These are phyloP conservation scores for Backusella morwellensis DNA, from an alignment of 192 early-diverging fungal genomes.

Conservation along the genomic window DNA sequence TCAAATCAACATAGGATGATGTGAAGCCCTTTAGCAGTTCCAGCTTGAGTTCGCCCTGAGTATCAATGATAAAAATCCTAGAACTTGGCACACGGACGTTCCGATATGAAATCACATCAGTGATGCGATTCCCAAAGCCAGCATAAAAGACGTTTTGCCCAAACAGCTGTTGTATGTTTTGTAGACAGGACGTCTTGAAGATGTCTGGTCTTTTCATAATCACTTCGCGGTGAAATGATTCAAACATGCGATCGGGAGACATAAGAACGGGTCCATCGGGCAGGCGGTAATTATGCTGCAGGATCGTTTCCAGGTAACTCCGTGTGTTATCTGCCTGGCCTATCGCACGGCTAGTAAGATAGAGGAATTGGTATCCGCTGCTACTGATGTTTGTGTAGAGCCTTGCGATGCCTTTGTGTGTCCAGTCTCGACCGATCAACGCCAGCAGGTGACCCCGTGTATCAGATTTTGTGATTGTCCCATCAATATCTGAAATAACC, in stretches of 20 bases:
- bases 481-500: slow-evolving; percentile 98
- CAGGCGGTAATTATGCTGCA: slow-evolving; percentile 84
- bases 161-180: slow-evolving; percentile 88
- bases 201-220: slow-evolving; percentile 92
- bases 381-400: slow-evolving; percentile 91
- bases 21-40: slow-evolving; percentile 85
- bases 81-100: slow-evolving; percentile 89
- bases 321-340: slow-evolving; percentile 89
- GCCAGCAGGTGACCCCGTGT: slow-evolving; percentile 94
- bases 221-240: slow-evolving; percentile 91
- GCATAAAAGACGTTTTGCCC: slow-evolving; percentile 90
- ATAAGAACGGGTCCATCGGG: slow-evolving; percentile 95
- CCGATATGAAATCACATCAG: slow-evolving; percentile 87
- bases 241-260: slow-evolving; percentile 91
- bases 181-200: slow-evolving; percentile 94
- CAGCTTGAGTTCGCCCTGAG: slow-evolving; percentile 84
- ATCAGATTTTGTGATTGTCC: slow-evolving; percentile 98
- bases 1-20: slow-evolving; percentile 85
- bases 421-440: slow-evolving; percentile 98
- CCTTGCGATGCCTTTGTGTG: slow-evolving; percentile 93
- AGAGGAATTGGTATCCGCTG: slow-evolving; percentile 95
- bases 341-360: slow-evolving; percentile 93
- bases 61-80: slow-evolving; percentile 96
- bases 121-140: slow-evolving; percentile 95
- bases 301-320: slow-evolving; percentile 85